Base-by-base conservation (phyloP, 2,329 filamentous ascomycete genomes). In the Ophiocordyceps camponoti-leonardi region DNA sequence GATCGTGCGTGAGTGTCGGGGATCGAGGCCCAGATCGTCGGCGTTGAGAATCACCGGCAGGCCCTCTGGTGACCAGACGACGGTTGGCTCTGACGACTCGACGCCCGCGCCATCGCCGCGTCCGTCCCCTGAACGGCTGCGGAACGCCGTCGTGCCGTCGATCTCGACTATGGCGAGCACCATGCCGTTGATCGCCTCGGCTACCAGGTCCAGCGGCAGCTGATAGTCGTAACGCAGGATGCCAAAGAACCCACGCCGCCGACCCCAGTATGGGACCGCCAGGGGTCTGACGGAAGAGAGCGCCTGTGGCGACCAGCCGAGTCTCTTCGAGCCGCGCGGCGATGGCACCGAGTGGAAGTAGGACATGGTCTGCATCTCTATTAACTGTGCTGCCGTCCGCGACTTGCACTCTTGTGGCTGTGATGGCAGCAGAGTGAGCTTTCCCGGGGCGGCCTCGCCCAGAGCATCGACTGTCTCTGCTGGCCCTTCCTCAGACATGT, bases 351-450 rank as follows among this genome's bases (percentile, higher is more conserved):
- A 51, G 56, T 90, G 85, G 54, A 90, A 86, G 53, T 88, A 90
- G 0, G 83, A 80, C 70, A 86, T 79, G n/a, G 72, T 76, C 52
- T 87, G 82, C 81, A 90, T 86, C 6, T 73, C 71, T 44, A 82
- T 67, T 3, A 85, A 61, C 49, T 88, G 78, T 0, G 75, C 69
- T 0, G 81, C 72, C 11, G 79, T 83, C 35, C 79, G 67, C 3
- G 72, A 64, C 1, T 67, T 67, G 39, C 67, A 67, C 39, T 77
- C 72, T n/a, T 67, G 68, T 10, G 69, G 60, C 52, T 79, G 73
- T 1, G 81, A 79, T 6, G 79, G 72, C 5, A 86, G 62, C 6
- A 67, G 65, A 37, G 65, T 61, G 41, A 82, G 67, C 0, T 54
- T 52, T 6, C 61, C 62, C 20, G 56, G 62, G 28, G 65, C 69